Evolutionary conservation across 768 basidiomycete species (phyloP), one percentile per base, ranked within the genome.

Genomic region (Lactifluus piperatus): DNA sequence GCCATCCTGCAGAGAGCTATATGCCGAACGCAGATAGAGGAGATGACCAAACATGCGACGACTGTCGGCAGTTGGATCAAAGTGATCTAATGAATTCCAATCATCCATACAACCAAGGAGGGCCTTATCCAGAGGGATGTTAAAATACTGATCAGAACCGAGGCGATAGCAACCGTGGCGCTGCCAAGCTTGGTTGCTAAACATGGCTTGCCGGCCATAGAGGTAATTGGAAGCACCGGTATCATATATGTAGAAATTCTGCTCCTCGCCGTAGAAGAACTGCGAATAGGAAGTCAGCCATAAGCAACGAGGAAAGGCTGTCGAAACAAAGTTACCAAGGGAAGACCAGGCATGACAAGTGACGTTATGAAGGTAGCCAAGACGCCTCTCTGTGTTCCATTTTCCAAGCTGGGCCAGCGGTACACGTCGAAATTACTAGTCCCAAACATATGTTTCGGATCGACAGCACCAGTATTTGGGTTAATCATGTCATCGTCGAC

Each of bases 351-450:
- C 85, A 94, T 86, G 27, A 94, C 76, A 64, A 95, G 67, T 29
- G 81, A 78, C 34, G 85, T 82, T 65, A 95, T 78, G 68, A 94
- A 95, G 11, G 86, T 81, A 0, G 79, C 93, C 52, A 94, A 70
- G 14, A 79, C 85, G 58, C 86, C 85, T 65, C 79, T 80, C 66
- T 88, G 81, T 1, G 85, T 86, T 20, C 94, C 94, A 66, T 91
- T 89, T 66, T 86, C 82, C 66, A 97, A 70, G 72, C 87, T 84
- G 4, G 91, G 91, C 94, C 93, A 97, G 57, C 94, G 81, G 78
- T 88, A 97, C 10, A 97, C 81, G 76, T 95, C 94, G 74, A 94
- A 94, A 69, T 95, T 94, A 68, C 87, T 88, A n/a, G 85, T 85
- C 41, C 94, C 94, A 68, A 79, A 93, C 87, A 94, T 83, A 72